Base-by-base conservation (phyloP, 2,329 filamentous ascomycete species). In the Xylariales sp. region DNA sequence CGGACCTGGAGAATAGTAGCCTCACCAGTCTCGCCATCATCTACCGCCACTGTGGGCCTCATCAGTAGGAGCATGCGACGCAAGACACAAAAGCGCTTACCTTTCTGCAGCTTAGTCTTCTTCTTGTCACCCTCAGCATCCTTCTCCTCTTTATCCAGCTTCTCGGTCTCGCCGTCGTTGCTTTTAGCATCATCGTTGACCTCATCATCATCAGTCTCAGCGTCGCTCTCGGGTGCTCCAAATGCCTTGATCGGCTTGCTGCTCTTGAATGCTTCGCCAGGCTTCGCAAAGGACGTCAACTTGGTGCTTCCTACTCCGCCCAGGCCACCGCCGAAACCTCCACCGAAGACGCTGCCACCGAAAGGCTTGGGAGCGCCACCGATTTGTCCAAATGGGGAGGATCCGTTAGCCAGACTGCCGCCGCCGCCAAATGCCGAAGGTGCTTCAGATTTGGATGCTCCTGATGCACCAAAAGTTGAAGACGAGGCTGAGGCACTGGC, bases 21-120 rank as follows among this genome's bases (percentile, higher is more conserved):
- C 61, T 97, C 91, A 36, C 81, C 81, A 54, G 89, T 82, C 64
- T 97, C 91, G 42, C 91, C 91, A 38, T 93, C 91, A 59, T 95
- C 85, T 31, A 91, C 78, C 35, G 69, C 67, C 20, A 82, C 79
- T 90, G 52, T 40, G 10, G 4, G 25, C 21, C 18, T 19, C 3
- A 14, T 27, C 9, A 27, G 20, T 9, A 14, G 31, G 12, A 27
- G 14, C 4, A 31, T 35, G 4, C 12, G 24, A 15, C 11, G 12
- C 21, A 15, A 9, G 29, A 8, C 24, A n/a, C 24, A 27, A 27
- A 27, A 40, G 12, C n/a, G 63, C 78, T 65, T 69, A 90, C 87
- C 75, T 60, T 84, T 82, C 54, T 89, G 82, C 44, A 82, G 69
- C 56, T 76, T 81, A 6, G 73, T 61, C 59, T 79, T 83, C 63